Base-by-base conservation (phyloP, 306 rosid species). In the Psophocarpus tetragonolobus region DNA sequence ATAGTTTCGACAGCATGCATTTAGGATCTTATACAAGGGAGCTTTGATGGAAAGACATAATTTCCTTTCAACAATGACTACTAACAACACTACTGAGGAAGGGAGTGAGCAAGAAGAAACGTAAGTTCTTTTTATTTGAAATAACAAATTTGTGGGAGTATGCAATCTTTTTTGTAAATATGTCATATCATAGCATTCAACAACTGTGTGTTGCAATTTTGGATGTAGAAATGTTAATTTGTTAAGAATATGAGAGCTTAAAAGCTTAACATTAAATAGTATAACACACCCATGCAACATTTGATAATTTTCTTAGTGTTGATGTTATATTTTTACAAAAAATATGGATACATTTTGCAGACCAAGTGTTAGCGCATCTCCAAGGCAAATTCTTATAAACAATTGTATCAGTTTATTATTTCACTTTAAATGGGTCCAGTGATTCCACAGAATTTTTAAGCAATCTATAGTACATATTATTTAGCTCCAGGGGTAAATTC, bases 81-180 rank as follows among this genome's bases (percentile, higher is more conserved):
- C 81, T n/a, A 54, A 76, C 73, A 67, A 76, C 79, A n/a, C 87
- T 29, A 41, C 85, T 29, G 74, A 73, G 72, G 79, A 60, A 32
- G 80, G 74, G 39, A 69, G 71, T 38, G 82, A 81, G 64, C 29
- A 73, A 32, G 18, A 68, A 12, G 60, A 82, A 74, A 83, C 76
- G 90, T 86, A 81, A 80, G 90, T 77, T 67, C 26, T 66, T 42
- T 79, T 24, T 74, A 0, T 65, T 64, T 82, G 71, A 82, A 67
- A 79, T 69, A 32, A 74, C 73, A 20, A 8, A 63, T 44, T 36
- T 48, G 13, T 65, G 38, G 48, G 36, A 77, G 27, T 56, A 42
- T 61, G 20, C 29, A 13, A 24, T 67, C 33, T 61, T 68, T 8
- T 7, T 8, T 42, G 12, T 26, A 27, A 51, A 67, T 61, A 53